Base-by-base conservation (phyloP, 2,329 filamentous ascomycete genomes). In the Zymoseptoria tritici region DNA sequence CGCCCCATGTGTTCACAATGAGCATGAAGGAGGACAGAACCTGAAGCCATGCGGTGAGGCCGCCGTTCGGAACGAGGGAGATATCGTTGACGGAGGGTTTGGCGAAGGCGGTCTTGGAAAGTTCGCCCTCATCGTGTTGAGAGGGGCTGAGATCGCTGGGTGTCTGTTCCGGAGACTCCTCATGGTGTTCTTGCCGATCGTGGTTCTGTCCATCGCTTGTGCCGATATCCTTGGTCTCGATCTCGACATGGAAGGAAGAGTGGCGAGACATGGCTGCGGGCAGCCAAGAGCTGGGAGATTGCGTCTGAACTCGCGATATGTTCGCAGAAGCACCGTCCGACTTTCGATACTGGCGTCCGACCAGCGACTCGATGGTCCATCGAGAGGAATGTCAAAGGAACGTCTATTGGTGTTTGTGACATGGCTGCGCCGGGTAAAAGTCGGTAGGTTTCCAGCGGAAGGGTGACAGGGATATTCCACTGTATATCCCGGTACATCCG, bases 11-110 rank as follows among this genome's bases (percentile, higher is more conserved):
- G 64, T 80, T 80, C 61, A 79, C 79, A 62, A 80, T 75, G 7
- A 80, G 61, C 56, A 79, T 77, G 67, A 80, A 80, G n/a, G 70
- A 68, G 1, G 76, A 77, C 1, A 78, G 55, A 4, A 81, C 78
- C 60, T 80, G 78, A 29, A 80, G 64, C 79, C 78, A 81, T 4
- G 79, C 78, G 62, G 61, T 69, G 4, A 77, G 60, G 0, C 79
- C 79, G 16, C 78, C 78, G 67, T 81, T 73, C 0, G 79, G 79
- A 19, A 80, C 77, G 21, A 68, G 70, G 16, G 70, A 70, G 26
- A 75, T 69, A 66, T 79, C 75, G 58, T 74, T 75, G 31, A 79
- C 73, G 42, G 74, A 78, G 4, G 66, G 67, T 52, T 69, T 70
- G 8, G 67, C 67, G 6, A 68, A 70, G 7, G 62, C 57, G 21